These are phyloP conservation scores for Mycena albidolilacea DNA, from an alignment of 768 basidiomycete species.

Conservation along the genomic window DNA sequence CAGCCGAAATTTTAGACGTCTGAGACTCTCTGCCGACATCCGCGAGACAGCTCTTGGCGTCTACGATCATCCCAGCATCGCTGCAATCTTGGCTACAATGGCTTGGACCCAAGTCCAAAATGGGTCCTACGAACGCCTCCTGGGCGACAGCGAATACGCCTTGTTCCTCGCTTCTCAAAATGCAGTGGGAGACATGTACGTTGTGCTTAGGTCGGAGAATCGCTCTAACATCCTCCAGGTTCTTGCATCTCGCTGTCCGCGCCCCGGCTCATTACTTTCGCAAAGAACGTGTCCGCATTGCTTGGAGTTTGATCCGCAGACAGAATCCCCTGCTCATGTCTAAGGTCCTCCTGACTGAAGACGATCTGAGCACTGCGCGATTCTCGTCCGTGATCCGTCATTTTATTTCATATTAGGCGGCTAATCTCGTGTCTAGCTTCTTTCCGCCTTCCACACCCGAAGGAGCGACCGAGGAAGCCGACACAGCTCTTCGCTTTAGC, in stretches of 20 bases:
- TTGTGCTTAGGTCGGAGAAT: not conserved
- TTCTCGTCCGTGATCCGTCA: constrained; percentile 62
- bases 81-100: constrained; percentile 32
- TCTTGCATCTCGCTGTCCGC: constrained; percentile 38
- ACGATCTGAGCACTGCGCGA: constrained; percentile 57
- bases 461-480: constrained; percentile 60
- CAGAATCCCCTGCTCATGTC: constrained; percentile 73
- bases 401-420: not conserved
- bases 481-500: constrained; percentile 54
- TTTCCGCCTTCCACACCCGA: constrained; percentile 53
- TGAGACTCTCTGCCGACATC: too few relatives aligned
- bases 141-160: constrained; percentile 51
- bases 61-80: constrained; percentile 3
- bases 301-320: constrained; percentile 72
- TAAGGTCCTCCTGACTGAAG: constrained; percentile 50
- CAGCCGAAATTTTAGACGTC: too few relatives aligned
- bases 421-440: constrained; percentile 51
- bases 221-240: constrained; percentile 10
- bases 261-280: constrained; percentile 43
- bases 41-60: not conserved
- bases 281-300: constrained; percentile 56
- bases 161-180: constrained; percentile 49
- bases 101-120: constrained; percentile 26
- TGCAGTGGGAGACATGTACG: constrained; percentile 55
- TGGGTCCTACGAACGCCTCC: constrained; percentile 41